Base-by-base conservation (phyloP, 495 filamentous ascomycete genomes). In the Penicillium canariense region DNA sequence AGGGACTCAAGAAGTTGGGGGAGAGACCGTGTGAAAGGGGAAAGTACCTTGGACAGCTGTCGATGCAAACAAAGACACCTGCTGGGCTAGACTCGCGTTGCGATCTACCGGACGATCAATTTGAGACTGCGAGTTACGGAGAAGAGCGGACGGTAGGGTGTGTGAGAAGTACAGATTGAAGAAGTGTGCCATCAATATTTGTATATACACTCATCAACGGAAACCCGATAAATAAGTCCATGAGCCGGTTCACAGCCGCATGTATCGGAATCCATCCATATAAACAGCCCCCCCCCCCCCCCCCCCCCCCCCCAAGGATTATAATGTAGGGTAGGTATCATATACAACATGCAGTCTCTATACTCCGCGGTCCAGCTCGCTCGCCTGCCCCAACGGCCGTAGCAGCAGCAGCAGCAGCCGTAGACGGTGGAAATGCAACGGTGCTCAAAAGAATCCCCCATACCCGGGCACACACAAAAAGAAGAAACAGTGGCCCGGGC, bases 301-400 rank as follows among this genome's bases (percentile, higher is more conserved):
- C n/a, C n/a, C n/a, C n/a, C n/a, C n/a, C n/a, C n/a, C n/a, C n/a
- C 38, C 38, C 38, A 42, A n/a, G n/a, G 18, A n/a, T 20, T 12
- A 42, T 42, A 42, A 42, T 42, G 38, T 42, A 42, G 38, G 43
- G 25, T 30, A 57, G 61, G 58, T 64, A 67, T 64, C 63, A 64
- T 67, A 52, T 67, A 67, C 63, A 67, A 66, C 54, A 60, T 63
- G 60, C 55, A 54, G 36, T 27, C 28, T 67, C 61, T 67, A 61
- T 67, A 64, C 60, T 49, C 60, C 55, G 55, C 55, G 31, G 30
- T 20, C 38, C 39, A 18, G 52, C 9, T 5, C 6, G 5, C 23
- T 11, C 14, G 20, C 38, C 18, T n/a, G n/a, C n/a, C n/a, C 35
- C 25, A 31, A 43, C 7, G 15, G 23, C 20, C 30, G 25, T 3